These are phyloP conservation scores for Cryptosporidium andersoni DNA, from an alignment of 169 alveolate species.

Conservation along the genomic window DNA sequence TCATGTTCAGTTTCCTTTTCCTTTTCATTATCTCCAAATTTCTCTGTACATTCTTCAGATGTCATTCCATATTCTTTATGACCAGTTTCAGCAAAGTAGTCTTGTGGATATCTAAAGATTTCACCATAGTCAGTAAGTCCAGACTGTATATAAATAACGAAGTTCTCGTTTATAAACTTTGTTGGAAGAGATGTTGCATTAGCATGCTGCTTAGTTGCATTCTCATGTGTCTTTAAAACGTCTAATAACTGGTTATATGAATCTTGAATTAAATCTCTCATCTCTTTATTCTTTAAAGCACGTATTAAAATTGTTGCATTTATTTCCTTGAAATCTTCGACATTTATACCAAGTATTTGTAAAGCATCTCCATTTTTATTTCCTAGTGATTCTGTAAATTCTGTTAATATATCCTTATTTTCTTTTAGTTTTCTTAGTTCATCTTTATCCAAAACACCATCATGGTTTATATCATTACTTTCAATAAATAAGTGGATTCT, in stretches of 20 bases:
- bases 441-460: constrained; percentile 39
- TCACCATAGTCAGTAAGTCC: constrained; percentile 58
- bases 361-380: neutral
- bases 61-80: constrained; percentile 32
- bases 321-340: constrained; percentile 15
- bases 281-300: constrained; percentile 24
- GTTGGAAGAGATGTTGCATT: constrained; percentile 32
- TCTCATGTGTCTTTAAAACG: constrained; percentile 37
- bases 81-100: constrained; percentile 25
- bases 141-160: constrained; percentile 42
- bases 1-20: constrained; percentile 10
- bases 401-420: constrained; percentile 2
- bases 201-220: neutral
- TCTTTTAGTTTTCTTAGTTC: constrained; percentile 22
- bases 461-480: constrained; percentile 47
- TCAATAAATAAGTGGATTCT: constrained; percentile 23
- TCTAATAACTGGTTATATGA: constrained; percentile 39
- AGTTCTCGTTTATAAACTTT: constrained; percentile 35
- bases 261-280: constrained; percentile 31
- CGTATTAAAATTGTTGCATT: constrained; percentile 10
- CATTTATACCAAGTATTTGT: constrained; percentile 20
- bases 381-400: neutral
- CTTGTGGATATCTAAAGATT: constrained; percentile 59
- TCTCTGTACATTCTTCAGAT: constrained; percentile 15
- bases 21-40: constrained; percentile 45